Conservation (phyloP, 2,329 filamentous ascomycete genomes). For the Pseudogymnoascus sp. region DNA sequence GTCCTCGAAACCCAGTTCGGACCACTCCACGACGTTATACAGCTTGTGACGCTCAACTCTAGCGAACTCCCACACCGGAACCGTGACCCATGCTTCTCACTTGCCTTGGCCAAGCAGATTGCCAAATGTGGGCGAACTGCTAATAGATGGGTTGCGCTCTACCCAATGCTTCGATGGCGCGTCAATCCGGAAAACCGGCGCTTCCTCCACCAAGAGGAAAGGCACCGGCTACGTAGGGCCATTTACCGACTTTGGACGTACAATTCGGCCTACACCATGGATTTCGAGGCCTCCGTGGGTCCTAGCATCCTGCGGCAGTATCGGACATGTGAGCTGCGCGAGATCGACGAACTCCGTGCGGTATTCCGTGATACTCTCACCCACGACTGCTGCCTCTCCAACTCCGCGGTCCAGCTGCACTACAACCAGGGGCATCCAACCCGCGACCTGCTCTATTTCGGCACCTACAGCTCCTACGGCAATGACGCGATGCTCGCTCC, state of each 20-base stretch:
- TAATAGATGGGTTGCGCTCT: constrained; percentile 25
- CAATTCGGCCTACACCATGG: constrained; percentile 24
- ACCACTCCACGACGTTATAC: constrained; percentile 7
- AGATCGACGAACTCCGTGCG: constrained; percentile 20
- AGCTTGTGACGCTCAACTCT: constrained; percentile 10
- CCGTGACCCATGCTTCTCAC: constrained; percentile 9
- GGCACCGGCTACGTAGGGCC: constrained; percentile 21
- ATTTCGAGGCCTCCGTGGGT: constrained; percentile 4
- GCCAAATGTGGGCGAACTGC: constrained; percentile 23
- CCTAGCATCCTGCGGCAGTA: background rate
- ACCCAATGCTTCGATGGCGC: constrained; percentile 26
- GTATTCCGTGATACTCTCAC: constrained; percentile 23
- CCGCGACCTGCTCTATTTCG: constrained; percentile 3
- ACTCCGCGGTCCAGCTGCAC: constrained; percentile 22
- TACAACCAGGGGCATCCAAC: constrained; percentile 14
- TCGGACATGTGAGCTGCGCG: background rate
- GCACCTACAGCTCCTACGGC: background rate
- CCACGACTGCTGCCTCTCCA: constrained; percentile 23
- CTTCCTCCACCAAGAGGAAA: constrained; percentile 21
- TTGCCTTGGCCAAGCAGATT: constrained; percentile 18
- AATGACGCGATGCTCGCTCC: background rate
- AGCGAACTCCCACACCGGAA: background rate
- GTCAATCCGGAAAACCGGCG: constrained; percentile 24
- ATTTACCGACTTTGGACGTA: constrained; percentile 28
- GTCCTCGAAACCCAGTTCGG: constrained; percentile 9